These are phyloP conservation scores for Ceratobasidium sp. DNA, from an alignment of 1,284 basidiomycete genomes.

Conservation along the genomic window DNA sequence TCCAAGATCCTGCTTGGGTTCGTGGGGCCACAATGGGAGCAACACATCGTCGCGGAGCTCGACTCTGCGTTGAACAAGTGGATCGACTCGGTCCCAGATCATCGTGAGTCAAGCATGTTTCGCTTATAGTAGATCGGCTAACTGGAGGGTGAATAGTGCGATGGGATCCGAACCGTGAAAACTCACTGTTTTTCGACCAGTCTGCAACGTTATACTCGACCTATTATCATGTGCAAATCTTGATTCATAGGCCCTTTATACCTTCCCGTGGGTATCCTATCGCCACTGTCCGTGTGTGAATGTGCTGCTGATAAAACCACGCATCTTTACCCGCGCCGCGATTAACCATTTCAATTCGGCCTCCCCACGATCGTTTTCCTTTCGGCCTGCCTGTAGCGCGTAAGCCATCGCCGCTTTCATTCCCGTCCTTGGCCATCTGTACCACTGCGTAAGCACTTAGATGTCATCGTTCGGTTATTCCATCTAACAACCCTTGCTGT, in stretches of 20 bases:
- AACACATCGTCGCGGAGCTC: constrained; percentile 35
- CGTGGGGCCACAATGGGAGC: constrained; percentile 31
- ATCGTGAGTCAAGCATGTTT: constrained; percentile 8
- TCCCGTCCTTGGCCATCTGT: constrained; percentile 86
- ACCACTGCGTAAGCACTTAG: constrained; percentile 68
- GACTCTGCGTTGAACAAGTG: constrained; percentile 39
- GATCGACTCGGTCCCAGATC: constrained; percentile 27
- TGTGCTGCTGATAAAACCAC: constrained; percentile 18
- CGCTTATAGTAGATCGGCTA: background rate
- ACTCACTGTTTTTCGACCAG: constrained; percentile 24
- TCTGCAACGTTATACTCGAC: constrained; percentile 37
- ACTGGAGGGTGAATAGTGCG: constrained; percentile 7
- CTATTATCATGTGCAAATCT: constrained; percentile 34
- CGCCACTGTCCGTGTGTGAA: constrained; percentile 33
- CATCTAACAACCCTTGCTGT: background rate
- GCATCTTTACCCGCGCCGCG: too few species aligned
- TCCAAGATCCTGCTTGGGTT: constrained; percentile 42
- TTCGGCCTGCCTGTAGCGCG: constrained; percentile 58
- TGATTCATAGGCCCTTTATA: constrained; percentile 42
- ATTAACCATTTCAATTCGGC: too few species aligned
- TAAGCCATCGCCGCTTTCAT: constrained; percentile 67
- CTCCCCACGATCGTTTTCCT: too few species aligned
- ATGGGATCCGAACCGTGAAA: constrained; percentile 35
- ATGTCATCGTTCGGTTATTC: background rate
- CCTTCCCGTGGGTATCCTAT: constrained; percentile 24